These are phyloP conservation scores for Rosa rugosa DNA, from an alignment of 306 rosid species.

Conservation along the genomic window DNA sequence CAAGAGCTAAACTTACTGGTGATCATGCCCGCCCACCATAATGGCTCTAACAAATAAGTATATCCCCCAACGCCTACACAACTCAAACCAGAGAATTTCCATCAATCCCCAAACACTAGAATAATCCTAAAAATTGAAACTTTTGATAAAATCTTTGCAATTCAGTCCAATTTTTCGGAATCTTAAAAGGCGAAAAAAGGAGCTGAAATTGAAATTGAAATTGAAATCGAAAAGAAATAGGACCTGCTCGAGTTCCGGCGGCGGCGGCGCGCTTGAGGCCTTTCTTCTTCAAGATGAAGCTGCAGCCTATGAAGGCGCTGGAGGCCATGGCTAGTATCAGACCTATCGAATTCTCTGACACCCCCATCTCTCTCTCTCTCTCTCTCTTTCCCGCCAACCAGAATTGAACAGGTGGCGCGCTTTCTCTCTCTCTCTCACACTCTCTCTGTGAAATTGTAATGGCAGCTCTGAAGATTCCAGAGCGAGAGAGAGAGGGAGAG, in stretches of 20 bases:
- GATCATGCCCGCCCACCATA: slow-evolving; percentile 99
- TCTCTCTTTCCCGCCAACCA: slow-evolving; percentile 22
- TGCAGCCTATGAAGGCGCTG: slow-evolving; percentile 80
- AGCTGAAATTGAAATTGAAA: not conserved
- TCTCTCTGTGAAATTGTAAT: not conserved
- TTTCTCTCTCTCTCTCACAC: not conserved
- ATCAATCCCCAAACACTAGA: not conserved
- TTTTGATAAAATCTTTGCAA: not conserved
- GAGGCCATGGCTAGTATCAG: slow-evolving; percentile 73
- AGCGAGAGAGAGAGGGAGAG: not conserved
- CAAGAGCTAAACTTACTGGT: slow-evolving; percentile 60
- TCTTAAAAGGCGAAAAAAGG: too few relatives aligned
- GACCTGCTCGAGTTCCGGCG: slow-evolving; percentile 83
- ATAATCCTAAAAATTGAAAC: not conserved
- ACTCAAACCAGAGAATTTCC: slow-evolving; percentile 17
- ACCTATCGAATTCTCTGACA: slow-evolving; percentile 70
- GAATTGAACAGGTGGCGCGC: not conserved
- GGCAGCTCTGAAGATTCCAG: not conserved
- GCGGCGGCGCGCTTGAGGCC: slow-evolving; percentile 88
- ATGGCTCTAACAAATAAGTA: slow-evolving; percentile 84
- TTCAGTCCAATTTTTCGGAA: not conserved
- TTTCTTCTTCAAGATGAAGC: slow-evolving; percentile 93
- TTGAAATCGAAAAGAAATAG: not conserved
- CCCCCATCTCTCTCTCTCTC: slow-evolving; percentile 41
- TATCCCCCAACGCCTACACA: slow-evolving; percentile 83